These are phyloP conservation scores for Hyaloscypha finlandica DNA, from an alignment of 495 filamentous ascomycete genomes.

Conservation along the genomic window DNA sequence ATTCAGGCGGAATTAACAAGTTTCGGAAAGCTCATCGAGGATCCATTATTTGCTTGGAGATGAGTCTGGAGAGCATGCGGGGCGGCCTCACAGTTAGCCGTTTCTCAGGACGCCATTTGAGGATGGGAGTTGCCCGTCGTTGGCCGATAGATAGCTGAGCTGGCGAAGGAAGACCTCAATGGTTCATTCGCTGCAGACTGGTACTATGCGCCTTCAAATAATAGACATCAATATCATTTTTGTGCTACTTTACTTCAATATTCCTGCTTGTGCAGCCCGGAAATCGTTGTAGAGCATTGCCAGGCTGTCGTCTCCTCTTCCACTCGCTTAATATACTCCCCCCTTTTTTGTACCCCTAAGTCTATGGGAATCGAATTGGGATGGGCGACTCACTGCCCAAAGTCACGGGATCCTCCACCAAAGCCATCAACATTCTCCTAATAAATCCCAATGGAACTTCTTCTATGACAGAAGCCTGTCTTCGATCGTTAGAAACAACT, in stretches of 20 bases:
- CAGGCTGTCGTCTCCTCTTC: background rate
- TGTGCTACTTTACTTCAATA: background rate
- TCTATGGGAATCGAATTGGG: slow-evolving; percentile 9
- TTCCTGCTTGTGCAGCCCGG: background rate
- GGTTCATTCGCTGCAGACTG: background rate
- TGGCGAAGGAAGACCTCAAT: background rate
- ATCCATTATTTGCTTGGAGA: slow-evolving; percentile 9
- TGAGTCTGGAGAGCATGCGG: slow-evolving; percentile 6
- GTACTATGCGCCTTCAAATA: background rate
- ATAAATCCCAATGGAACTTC: slow-evolving; percentile 50
- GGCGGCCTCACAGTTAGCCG: background rate
- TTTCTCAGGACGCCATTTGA: background rate
- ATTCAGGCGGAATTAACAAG: slow-evolving; percentile 19
- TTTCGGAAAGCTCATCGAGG: slow-evolving; percentile 5
- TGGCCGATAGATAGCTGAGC: background rate
- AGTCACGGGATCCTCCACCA: slow-evolving; percentile 32
- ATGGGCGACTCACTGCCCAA: slow-evolving; percentile 13
- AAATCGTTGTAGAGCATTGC: no score
- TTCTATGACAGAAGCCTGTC: slow-evolving; percentile 49
- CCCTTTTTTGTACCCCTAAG: slow-evolving; percentile 7
- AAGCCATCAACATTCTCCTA: slow-evolving; percentile 43
- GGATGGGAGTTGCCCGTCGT: background rate
- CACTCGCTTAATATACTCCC: background rate
- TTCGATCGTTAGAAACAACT: slow-evolving; percentile 40
- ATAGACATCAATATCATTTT: background rate